phyloP scores from a whole-genome alignment of 2,329 filamentous ascomycete genomes.

The Biscogniauxia marginata region DNA sequence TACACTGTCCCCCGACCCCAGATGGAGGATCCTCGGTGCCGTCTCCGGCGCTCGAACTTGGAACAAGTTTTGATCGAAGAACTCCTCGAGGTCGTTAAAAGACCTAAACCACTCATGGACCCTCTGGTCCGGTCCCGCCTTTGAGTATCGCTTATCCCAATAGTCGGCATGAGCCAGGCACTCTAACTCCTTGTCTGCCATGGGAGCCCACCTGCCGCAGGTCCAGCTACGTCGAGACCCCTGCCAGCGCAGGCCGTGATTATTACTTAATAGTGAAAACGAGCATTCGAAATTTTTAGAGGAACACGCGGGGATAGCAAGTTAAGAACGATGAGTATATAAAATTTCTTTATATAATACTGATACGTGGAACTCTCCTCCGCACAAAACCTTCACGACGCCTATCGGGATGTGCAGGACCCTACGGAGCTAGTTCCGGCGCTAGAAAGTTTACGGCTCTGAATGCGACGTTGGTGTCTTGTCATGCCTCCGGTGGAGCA shows the following conservation, averaged over 20 bases:
- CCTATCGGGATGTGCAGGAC: background rate
- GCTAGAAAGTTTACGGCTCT: background rate
- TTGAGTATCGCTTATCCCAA: constrained; percentile 50
- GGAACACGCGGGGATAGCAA: too few relatives aligned
- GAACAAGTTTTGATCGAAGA: constrained; percentile 46
- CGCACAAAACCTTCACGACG: background rate
- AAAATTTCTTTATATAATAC: too few relatives aligned
- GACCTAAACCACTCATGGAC: constrained; percentile 55
- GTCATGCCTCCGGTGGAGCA: background rate
- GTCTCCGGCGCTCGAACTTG: constrained; percentile 24
- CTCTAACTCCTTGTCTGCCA: constrained; percentile 2
- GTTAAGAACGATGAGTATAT: too few relatives aligned
- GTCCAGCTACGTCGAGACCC: too few relatives aligned
- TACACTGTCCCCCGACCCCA: constrained; percentile 59
- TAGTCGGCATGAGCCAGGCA: constrained; percentile 42
- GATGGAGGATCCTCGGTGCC: constrained; percentile 49
- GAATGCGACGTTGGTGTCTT: background rate
- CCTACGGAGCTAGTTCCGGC: background rate
- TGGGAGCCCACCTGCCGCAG: too few relatives aligned
- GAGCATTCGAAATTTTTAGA: too few relatives aligned
- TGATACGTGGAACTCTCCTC: too few relatives aligned
- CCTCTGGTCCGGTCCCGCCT: constrained; percentile 36
- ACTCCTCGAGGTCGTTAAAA: constrained; percentile 47
- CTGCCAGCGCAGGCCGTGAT: too few relatives aligned
- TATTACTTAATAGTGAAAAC: too few relatives aligned